A percentile compares a stretch with the other conserved stretches of the same genome.
Conservation (phyloP, 2,329 filamentous ascomycete genomes). For the Chrysoporthe puriensis region DNA sequence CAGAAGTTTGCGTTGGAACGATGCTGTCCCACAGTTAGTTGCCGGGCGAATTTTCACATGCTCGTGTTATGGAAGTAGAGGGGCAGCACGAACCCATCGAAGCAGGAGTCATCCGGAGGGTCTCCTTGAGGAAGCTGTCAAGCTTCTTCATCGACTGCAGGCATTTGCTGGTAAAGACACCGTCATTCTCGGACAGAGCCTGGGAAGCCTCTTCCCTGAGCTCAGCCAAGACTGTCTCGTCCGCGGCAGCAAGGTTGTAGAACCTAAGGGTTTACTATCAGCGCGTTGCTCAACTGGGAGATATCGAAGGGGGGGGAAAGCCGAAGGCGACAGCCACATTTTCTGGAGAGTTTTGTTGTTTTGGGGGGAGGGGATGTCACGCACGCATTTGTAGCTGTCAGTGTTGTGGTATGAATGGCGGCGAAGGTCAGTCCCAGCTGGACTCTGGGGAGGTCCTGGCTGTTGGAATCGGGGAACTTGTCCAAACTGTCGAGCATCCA, state of each 20-base stretch:
- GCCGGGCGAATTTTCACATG: background rate
- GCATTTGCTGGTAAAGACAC: slow-evolving; percentile 33
- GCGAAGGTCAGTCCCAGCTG: slow-evolving; percentile 51
- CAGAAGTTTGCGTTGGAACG: slow-evolving; percentile 54
- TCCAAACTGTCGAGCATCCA: slow-evolving; percentile 42
- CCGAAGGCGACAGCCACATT: too few relatives aligned
- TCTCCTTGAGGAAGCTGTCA: slow-evolving; percentile 40
- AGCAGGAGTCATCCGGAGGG: slow-evolving; percentile 34
- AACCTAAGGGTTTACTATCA: slow-evolving; percentile 39
- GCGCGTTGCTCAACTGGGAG: background rate
- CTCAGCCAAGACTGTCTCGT: slow-evolving; percentile 49
- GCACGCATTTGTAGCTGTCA: slow-evolving; percentile 45
- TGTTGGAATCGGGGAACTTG: background rate
- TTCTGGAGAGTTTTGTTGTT: background rate
- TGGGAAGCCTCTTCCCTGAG: slow-evolving; percentile 55
- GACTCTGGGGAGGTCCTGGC: slow-evolving; percentile 38
- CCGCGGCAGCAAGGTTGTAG: slow-evolving; percentile 54
- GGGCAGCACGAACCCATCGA: slow-evolving; percentile 37
- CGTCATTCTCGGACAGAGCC: slow-evolving; percentile 40
- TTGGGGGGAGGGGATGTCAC: background rate
- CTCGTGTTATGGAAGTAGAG: background rate
- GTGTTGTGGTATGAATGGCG: slow-evolving; percentile 54
- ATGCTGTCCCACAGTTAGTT: slow-evolving; percentile 34
- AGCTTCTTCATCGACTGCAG: slow-evolving; percentile 39
- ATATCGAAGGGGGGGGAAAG: too few relatives aligned